These are phyloP conservation scores for Pleurotus pulmonarius DNA, from an alignment of 768 basidiomycete genomes.

Conservation along the genomic window DNA sequence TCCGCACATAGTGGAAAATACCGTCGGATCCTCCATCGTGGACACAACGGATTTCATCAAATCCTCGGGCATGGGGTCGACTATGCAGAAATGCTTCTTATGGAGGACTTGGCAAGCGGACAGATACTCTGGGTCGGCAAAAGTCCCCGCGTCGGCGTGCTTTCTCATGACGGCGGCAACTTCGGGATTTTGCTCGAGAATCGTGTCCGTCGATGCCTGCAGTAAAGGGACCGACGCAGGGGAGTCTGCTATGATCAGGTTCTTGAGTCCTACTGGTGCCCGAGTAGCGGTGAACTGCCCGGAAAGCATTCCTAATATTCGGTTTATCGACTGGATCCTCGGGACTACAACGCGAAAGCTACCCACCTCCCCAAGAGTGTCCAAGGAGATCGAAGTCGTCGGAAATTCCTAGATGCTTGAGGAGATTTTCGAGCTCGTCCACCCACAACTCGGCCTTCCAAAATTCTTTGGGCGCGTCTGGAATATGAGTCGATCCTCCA, in stretches of 20 bases:
- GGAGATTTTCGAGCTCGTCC: slow-evolving; percentile 48
- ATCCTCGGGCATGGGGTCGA: slow-evolving; percentile 30
- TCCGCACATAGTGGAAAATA: slow-evolving; percentile 29
- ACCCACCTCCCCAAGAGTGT: slow-evolving; percentile 47
- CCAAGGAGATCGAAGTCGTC: slow-evolving; percentile 42
- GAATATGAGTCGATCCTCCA: slow-evolving; percentile 40
- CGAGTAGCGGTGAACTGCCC: slow-evolving; percentile 33
- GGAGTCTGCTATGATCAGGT: slow-evolving; percentile 25
- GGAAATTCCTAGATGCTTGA: slow-evolving; percentile 37
- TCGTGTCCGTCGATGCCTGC: slow-evolving; percentile 7
- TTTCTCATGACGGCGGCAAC: neutral
- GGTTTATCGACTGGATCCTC: neutral
- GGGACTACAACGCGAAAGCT: no score
- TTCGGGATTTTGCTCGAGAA: neutral
- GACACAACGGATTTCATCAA: slow-evolving; percentile 20
- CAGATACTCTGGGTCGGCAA: slow-evolving; percentile 25
- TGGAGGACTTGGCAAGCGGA: slow-evolving; percentile 23
- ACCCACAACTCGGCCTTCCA: slow-evolving; percentile 49
- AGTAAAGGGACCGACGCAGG: slow-evolving; percentile 25
- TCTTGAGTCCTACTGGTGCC: slow-evolving; percentile 34
- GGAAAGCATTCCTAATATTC: slow-evolving; percentile 36
- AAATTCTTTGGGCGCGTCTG: slow-evolving; percentile 29
- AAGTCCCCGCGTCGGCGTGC: neutral
- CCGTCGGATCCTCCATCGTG: slow-evolving; percentile 24
- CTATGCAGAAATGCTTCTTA: slow-evolving; percentile 28